Percentiles rank a stretch among this genome's conserved stretches.
phyloP scores from a whole-genome alignment of 768 basidiomycete genomes.

The Nevesoporus exiguus region DNA sequence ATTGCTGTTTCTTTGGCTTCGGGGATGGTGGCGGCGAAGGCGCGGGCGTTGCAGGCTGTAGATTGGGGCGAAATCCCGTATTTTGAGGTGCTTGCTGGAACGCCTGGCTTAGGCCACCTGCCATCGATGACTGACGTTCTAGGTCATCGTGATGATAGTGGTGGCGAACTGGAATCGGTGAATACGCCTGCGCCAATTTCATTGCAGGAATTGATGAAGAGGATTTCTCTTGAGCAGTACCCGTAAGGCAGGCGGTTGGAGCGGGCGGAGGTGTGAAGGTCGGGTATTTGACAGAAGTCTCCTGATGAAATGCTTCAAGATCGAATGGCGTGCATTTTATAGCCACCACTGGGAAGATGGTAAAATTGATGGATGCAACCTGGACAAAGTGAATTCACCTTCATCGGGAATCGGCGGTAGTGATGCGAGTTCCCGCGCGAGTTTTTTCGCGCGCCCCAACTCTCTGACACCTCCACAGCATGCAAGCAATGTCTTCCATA shows the following conservation, averaged over 20 bases:
- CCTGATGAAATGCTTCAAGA: conserved; percentile 83
- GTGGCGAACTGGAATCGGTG: conserved; percentile 90
- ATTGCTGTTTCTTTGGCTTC: conserved; percentile 97
- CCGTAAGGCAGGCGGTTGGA: conserved; percentile 33
- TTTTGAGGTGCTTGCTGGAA: conserved; percentile 35
- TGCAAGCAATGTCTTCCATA: conserved; percentile 92
- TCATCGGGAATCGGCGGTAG: conserved; percentile 55
- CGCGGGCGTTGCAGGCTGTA: conserved; percentile 84
- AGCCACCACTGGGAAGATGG: conserved; percentile 42
- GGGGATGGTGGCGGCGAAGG: conserved; percentile 81
- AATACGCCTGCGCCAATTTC: conserved; percentile 85
- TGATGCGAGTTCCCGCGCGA: conserved; percentile 82
- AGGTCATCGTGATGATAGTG: conserved; percentile 88
- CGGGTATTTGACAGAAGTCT: conserved; percentile 93
- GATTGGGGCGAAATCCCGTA: conserved; percentile 35
- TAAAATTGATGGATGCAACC: conserved; percentile 4
- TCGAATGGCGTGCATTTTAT: conserved; percentile 92
- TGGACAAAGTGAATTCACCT: conserved; percentile 29
- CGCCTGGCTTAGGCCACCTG: conserved; percentile 32
- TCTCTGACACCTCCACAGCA: conserved; percentile 94
- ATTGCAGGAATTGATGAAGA: conserved; percentile 41
- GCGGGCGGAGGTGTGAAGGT: conserved; percentile 72
- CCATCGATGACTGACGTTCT: conserved; percentile 47
- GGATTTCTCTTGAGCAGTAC: conserved; percentile 28
- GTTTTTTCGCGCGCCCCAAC: conserved; percentile 72